Evolutionary conservation across 1,139 yeast species (phyloP), one percentile per base, ranked within the genome.

Genomic region (Suhomyces yuchorum): DNA sequence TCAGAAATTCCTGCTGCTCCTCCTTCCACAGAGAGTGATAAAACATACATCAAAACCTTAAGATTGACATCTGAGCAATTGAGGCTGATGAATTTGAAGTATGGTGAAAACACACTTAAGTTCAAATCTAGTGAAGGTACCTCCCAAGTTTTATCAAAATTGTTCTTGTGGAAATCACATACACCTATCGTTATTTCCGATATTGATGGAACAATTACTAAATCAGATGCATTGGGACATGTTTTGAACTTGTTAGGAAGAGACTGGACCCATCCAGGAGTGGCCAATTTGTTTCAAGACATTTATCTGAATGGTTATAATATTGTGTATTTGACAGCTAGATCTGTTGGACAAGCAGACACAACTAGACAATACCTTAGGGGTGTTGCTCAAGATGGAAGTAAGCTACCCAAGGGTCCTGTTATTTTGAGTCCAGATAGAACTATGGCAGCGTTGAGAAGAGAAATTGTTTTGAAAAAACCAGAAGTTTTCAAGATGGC

Each of bases 401-500:
- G 89, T 3, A 78, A 75, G 49, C 68, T 95, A 39, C 99, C 99
- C 0, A 67, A 69, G 12, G 99, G 99, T 0, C 99, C 99, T 0
- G 99, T 95, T 2, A 91, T 95, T 42, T 70, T 95, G 46, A 88
- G 96, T 40, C 99, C 99, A 0, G 99, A 95, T 67, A 70, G 99
- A 56, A 93, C 98, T 0, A 90, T 95, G 75, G 99, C 99, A 1
- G 99, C 99, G 0, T 71, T 95, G 48, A 80, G 80, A 57, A 77
- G 99, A 54, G 99, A 95, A 62, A 96, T 95, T 37, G 93, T 95
- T 43, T 73, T 93, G 62, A 88, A 91, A 56, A 92, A 93, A 62
- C 99, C 99, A 0, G 99, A 95, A 65, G 96, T 95, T 28, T 95
- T 95, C 74, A 95, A 95, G 61, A 95, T 95, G 95, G 96, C 99